phyloP scores from a whole-genome alignment of 129 eudicot genomes.

The Oenanthe sinensis region DNA sequence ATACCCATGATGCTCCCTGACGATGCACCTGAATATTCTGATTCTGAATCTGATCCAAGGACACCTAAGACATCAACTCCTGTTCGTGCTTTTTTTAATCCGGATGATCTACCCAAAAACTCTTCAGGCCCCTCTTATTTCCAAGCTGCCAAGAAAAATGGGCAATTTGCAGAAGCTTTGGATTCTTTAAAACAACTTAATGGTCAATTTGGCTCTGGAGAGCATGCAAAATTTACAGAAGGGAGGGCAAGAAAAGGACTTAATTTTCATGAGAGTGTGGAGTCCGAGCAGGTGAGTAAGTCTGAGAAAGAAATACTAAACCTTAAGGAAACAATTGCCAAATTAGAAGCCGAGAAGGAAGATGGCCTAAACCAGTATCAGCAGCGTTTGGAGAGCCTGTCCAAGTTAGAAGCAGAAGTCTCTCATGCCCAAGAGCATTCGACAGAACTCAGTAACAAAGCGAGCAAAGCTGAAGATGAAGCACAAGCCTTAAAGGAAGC shows the following conservation, averaged over 20 bases:
- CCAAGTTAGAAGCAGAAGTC: constrained; percentile 47
- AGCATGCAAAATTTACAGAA: constrained; percentile 14
- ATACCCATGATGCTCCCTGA: constrained; percentile 41
- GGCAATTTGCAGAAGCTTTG: constrained; percentile 30
- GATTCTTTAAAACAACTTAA: constrained; percentile 26
- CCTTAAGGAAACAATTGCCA: constrained; percentile 61
- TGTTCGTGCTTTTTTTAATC: constrained; percentile 21
- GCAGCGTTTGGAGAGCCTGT: constrained; percentile 56
- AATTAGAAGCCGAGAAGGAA: constrained; percentile 79
- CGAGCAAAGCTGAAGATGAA: constrained; percentile 65
- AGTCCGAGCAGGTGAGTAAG: constrained; percentile 25
- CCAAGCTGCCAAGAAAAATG: constrained; percentile 29
- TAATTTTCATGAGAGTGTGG: constrained; percentile 46
- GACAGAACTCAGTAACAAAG: constrained; percentile 36
- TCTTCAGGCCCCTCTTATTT: constrained; percentile 16
- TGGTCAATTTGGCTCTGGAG: constrained; percentile 20
- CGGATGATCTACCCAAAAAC: constrained; percentile 40
- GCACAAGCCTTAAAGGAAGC: constrained; percentile 41
- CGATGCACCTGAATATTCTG: constrained; percentile 43
- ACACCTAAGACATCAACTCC: constrained; percentile 50
- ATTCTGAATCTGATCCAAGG: constrained; percentile 38
- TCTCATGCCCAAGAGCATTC: constrained; percentile 51
- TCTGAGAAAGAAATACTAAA: constrained; percentile 46
- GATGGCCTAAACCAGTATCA: constrained; percentile 49
- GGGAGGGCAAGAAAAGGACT: constrained; percentile 64